Evolutionary conservation across 768 basidiomycete species (phyloP).

Genomic region (Trametes sanguinea): DNA sequence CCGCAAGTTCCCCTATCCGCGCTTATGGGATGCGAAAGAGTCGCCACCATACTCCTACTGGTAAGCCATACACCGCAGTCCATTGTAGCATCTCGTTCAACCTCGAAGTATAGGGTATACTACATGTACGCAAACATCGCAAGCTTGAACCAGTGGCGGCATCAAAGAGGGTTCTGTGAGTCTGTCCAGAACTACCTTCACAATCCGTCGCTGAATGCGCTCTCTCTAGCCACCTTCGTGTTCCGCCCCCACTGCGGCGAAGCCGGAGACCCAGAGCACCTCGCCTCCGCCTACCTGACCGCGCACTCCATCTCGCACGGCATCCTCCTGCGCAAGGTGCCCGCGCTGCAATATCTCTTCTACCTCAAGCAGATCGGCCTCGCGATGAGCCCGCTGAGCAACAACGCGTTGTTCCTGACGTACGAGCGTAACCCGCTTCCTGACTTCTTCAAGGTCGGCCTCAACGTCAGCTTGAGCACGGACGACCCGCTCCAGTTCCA

Average conservation of each 20-base stretch:
- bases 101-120: conserved; percentile 65
- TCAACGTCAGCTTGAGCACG: conserved; percentile 95
- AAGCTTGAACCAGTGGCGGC: conserved; percentile 92
- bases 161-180: conserved; percentile 87
- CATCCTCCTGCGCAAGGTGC: conserved; percentile 97
- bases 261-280: conserved; percentile 97
- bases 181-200: conserved; percentile 17
- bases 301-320: conserved; percentile 99
- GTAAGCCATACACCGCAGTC: conserved; percentile 45
- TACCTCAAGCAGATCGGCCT: conserved; percentile 98
- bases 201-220: not conserved
- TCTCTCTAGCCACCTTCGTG: conserved; percentile 82
- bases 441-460: conserved; percentile 93
- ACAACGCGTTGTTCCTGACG: conserved; percentile 94
- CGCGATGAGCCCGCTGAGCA: conserved; percentile 98
- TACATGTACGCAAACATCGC: conserved; percentile 98
- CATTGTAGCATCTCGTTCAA: not conserved
- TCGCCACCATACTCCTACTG: conserved; percentile 97
- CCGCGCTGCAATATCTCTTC: conserved; percentile 94
- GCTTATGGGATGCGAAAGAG: conserved; percentile 84
- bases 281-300: conserved; percentile 93
- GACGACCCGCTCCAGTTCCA: conserved; percentile 97
- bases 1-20: conserved; percentile 91
- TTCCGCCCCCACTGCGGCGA: conserved; percentile 97
- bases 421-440: conserved; percentile 97